Evolutionary conservation across 805 yeast genomes (phyloP).

Genomic region (Ogataea degrootiae): DNA sequence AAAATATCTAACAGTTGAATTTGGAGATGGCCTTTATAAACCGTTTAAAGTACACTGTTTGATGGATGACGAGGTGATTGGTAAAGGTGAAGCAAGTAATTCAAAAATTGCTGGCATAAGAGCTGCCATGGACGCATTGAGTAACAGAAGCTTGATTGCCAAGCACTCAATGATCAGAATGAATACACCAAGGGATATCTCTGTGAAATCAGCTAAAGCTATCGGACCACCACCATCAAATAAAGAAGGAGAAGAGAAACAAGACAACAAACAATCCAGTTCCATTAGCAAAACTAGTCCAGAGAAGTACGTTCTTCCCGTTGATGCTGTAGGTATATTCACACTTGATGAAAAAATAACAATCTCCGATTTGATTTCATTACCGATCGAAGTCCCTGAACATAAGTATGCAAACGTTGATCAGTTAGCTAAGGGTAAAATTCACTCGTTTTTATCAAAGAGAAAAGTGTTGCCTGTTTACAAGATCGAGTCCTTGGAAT

Average conservation of each 20-base stretch:
- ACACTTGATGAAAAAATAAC: neutral
- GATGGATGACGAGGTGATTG: slow-evolving; percentile 63
- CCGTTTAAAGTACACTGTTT: slow-evolving; percentile 62
- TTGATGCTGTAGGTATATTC: neutral
- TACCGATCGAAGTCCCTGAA: slow-evolving; percentile 4
- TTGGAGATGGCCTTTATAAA: slow-evolving; percentile 44
- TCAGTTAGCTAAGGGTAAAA: slow-evolving; percentile 23
- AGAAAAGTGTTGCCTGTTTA: slow-evolving; percentile 30
- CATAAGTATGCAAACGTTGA: slow-evolving; percentile 17
- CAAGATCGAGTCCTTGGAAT: slow-evolving; percentile 16
- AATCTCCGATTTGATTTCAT: neutral
- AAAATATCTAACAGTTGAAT: slow-evolving; percentile 44
- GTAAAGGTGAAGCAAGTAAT: slow-evolving; percentile 66
- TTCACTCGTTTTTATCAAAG: slow-evolving; percentile 26
- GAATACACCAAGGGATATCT: slow-evolving; percentile 38
- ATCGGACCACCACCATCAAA: neutral
- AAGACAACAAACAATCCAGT: neutral
- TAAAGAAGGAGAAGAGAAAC: neutral
- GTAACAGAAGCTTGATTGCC: slow-evolving; percentile 53
- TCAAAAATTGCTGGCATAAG: slow-evolving; percentile 72
- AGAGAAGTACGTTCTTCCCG: neutral
- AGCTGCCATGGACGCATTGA: slow-evolving; percentile 81
- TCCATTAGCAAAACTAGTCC: neutral
- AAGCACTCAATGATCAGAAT: slow-evolving; percentile 57
- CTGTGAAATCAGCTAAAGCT: slow-evolving; percentile 8